Conservation (phyloP, 371 early-diverging fungal species). For the Saksenaea oblongispora region DNA sequence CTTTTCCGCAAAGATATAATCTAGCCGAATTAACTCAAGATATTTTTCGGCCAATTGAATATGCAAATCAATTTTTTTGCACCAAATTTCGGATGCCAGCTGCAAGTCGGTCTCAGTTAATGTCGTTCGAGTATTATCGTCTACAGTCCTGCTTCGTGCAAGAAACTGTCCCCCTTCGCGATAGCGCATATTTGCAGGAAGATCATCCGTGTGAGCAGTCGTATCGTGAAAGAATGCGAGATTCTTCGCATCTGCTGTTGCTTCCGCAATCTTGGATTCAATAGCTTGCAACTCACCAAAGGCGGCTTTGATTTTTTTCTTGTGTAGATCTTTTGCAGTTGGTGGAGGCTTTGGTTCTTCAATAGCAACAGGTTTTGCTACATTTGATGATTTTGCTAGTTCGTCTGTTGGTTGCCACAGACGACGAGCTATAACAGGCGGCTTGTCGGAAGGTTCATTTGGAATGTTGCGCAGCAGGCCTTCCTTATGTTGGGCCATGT, state of each 20-base stretch:
- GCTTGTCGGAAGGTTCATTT: neutral
- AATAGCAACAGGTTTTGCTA: neutral
- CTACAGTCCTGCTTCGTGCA: neutral
- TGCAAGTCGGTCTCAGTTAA: slow-evolving; percentile 23
- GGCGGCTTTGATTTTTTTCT: slow-evolving; percentile 22
- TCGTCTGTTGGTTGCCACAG: slow-evolving; percentile 6
- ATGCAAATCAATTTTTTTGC: slow-evolving; percentile 40
- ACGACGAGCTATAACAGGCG: neutral
- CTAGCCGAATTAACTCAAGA: slow-evolving; percentile 48
- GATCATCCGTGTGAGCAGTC: neutral
- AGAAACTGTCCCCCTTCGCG: neutral
- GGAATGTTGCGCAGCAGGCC: slow-evolving; percentile 6
- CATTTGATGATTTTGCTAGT: slow-evolving; percentile 7
- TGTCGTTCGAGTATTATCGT: neutral
- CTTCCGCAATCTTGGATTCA: slow-evolving; percentile 28
- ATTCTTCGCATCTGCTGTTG: slow-evolving; percentile 5
- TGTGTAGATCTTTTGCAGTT: slow-evolving; percentile 9
- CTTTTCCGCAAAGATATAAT: slow-evolving; percentile 57
- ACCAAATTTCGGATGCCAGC: slow-evolving; percentile 29
- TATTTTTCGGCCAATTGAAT: slow-evolving; percentile 49
- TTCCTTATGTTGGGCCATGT: slow-evolving; percentile 7
- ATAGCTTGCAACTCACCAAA: slow-evolving; percentile 27
- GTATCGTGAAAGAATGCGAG: slow-evolving; percentile 14
- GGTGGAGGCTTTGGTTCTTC: slow-evolving; percentile 1
- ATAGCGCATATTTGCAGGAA: neutral